Conservation (phyloP, 2,329 filamentous ascomycete species). For the Raffaelea albimanens region DNA sequence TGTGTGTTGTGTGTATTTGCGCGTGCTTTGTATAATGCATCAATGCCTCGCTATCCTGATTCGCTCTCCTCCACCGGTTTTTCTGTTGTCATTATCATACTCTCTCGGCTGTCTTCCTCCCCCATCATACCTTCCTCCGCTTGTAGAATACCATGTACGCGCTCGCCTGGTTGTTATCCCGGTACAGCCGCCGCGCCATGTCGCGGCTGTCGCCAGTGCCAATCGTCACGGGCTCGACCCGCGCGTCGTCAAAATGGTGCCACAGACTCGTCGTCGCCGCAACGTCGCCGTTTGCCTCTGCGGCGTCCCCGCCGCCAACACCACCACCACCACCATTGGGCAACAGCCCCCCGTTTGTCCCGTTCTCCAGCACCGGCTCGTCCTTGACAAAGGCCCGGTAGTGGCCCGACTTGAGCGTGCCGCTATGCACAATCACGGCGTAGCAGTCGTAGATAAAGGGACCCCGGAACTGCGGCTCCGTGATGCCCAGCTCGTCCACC, state of each 20-base stretch:
- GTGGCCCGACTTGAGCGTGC: slow-evolving; percentile 61
- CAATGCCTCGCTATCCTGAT: too few species aligned
- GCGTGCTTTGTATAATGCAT: too few species aligned
- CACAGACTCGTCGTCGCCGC: slow-evolving; percentile 23
- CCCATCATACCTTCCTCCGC: slow-evolving; percentile 2
- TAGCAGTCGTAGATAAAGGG: slow-evolving; percentile 79
- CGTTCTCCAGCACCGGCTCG: too few species aligned
- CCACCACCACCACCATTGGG: slow-evolving; percentile 25
- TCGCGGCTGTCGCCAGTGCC: slow-evolving; percentile 14
- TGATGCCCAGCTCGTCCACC: background rate
- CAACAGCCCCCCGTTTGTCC: slow-evolving; percentile 25
- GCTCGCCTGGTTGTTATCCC: slow-evolving; percentile 10
- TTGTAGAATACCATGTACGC: slow-evolving; percentile 17
- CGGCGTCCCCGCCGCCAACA: background rate
- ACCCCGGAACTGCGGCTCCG: slow-evolving; percentile 22
- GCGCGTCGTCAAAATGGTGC: slow-evolving; percentile 38
- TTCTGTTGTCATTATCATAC: background rate
- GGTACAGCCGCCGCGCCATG: slow-evolving; percentile 14
- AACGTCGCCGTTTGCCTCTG: slow-evolving; percentile 4
- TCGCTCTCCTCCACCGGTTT: too few species aligned
- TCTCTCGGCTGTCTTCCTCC: background rate
- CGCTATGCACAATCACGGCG: slow-evolving; percentile 73
- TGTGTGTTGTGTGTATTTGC: too few species aligned
- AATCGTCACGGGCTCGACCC: slow-evolving; percentile 13
- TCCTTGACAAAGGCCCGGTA: slow-evolving; percentile 66